These are phyloP conservation scores for Amanita rubescens DNA, from an alignment of 768 basidiomycete genomes.

Conservation along the genomic window DNA sequence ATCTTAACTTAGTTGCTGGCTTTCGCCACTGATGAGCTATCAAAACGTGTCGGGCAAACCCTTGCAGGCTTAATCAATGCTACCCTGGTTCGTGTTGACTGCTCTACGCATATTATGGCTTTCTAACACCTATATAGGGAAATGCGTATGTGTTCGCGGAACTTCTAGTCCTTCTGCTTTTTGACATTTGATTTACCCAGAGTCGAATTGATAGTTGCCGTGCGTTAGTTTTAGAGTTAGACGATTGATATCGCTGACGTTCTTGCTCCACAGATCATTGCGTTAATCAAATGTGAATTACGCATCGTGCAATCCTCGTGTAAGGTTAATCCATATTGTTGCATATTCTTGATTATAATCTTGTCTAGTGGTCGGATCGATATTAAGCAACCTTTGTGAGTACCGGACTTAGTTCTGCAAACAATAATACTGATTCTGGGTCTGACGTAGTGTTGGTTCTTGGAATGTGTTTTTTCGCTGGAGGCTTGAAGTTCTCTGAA, in stretches of 20 bases:
- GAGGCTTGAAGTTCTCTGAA: slow-evolving; percentile 69
- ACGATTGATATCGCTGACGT: not conserved
- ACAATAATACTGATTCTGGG: slow-evolving; percentile 6
- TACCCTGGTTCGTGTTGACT: slow-evolving; percentile 48
- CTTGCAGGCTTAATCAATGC: slow-evolving; percentile 82
- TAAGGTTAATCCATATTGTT: slow-evolving; percentile 29
- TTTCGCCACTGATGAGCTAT: slow-evolving; percentile 82
- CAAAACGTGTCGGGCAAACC: slow-evolving; percentile 76
- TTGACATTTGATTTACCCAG: slow-evolving; percentile 22
- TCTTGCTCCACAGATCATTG: slow-evolving; percentile 33
- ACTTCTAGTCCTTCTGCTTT: slow-evolving; percentile 18
- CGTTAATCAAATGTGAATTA: slow-evolving; percentile 49
- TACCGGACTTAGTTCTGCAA: slow-evolving; percentile 11
- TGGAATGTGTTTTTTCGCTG: slow-evolving; percentile 89
- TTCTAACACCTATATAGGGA: slow-evolving; percentile 26
- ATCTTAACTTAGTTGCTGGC: slow-evolving; percentile 48
- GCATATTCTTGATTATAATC: slow-evolving; percentile 9
- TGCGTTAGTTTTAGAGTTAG: slow-evolving; percentile 29
- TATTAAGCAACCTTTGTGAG: slow-evolving; percentile 78
- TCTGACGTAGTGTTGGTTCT: slow-evolving; percentile 57
- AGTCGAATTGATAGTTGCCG: slow-evolving; percentile 72
- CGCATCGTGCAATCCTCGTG: slow-evolving; percentile 75
- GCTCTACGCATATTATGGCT: not conserved
- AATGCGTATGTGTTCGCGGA: slow-evolving; percentile 33
- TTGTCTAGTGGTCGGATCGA: slow-evolving; percentile 69